Percentiles rank a stretch among this genome's conserved stretches.
These are phyloP conservation scores for Craterostigma plantagineum DNA, from an alignment of 257 asterid genomes.

Conservation along the genomic window DNA sequence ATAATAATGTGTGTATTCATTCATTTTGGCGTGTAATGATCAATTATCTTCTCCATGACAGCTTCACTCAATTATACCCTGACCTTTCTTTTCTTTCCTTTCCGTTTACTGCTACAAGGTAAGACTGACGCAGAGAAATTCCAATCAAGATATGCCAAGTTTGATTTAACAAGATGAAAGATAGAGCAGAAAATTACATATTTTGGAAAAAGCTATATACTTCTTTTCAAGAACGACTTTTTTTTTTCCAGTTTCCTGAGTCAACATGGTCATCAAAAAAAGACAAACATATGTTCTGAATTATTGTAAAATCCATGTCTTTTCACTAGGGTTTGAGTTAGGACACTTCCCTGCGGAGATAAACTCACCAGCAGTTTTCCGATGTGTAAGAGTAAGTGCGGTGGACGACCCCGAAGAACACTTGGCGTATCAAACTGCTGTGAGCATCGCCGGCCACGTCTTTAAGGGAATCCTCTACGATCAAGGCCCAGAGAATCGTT, in stretches of 20 bases:
- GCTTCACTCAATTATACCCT: not conserved
- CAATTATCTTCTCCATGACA: not conserved
- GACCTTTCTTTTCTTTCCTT: not conserved
- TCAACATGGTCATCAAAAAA: too few species aligned
- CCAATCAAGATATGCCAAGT: not conserved
- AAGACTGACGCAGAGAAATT: not conserved
- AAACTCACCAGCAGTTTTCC: constrained; percentile 42
- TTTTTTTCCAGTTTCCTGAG: not conserved
- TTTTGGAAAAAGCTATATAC: not conserved
- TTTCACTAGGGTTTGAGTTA: constrained; percentile 43
- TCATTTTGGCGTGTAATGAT: constrained; percentile 1
- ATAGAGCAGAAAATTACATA: too few species aligned
- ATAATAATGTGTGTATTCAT: too few species aligned
- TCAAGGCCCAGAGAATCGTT: constrained; percentile 45
- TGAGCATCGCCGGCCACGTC: constrained; percentile 51
- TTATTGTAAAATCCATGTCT: too few species aligned
- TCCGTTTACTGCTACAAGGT: not conserved
- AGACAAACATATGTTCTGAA: too few species aligned
- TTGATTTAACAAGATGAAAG: too few species aligned
- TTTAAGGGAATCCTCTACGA: constrained; percentile 70
- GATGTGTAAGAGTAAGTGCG: constrained; percentile 56
- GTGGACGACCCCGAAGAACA: constrained; percentile 51
- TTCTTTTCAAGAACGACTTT: not conserved
- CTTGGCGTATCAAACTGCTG: constrained; percentile 64
- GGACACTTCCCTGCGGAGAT: constrained; percentile 52